Evolutionary conservation across 1,139 yeast genomes (phyloP).

Genomic region (Ashbya aceris): DNA sequence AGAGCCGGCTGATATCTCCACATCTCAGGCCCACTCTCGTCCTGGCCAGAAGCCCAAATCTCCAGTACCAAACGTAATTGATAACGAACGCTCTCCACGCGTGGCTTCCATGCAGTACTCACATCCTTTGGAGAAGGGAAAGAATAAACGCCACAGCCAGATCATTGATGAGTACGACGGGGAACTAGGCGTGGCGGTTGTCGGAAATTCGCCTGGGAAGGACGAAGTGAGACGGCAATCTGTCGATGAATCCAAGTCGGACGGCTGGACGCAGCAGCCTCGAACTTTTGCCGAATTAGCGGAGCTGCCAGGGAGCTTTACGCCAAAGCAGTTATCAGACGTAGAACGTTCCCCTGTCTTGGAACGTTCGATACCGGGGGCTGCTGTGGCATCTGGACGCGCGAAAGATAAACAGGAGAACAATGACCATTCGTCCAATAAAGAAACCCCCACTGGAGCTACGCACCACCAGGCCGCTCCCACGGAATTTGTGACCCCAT

Average conservation of each 20-base stretch:
- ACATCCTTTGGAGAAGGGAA: not conserved
- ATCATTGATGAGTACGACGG: constrained; percentile 9
- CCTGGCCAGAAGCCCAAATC: constrained; percentile 1
- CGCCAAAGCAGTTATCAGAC: no score
- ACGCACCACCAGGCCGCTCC: no score
- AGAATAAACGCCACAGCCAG: not conserved
- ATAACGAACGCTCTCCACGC: not conserved
- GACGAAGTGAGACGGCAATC: constrained; percentile 18
- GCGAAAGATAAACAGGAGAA: no score
- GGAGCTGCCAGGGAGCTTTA: not conserved
- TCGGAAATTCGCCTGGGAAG: constrained; percentile 18
- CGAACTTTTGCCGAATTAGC: no score
- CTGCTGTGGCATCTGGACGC: no score
- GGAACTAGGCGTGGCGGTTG: constrained; percentile 17
- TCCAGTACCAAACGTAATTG: not conserved
- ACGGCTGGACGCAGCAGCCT: no score
- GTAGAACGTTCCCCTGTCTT: no score
- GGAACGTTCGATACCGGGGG: no score
- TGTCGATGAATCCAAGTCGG: constrained; percentile 5
- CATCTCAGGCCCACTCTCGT: not conserved
- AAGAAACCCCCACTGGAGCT: no score
- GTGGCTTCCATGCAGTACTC: constrained; percentile 1
- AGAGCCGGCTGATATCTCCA: not conserved
- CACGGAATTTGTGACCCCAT: no score
- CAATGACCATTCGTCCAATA: no score